Percentiles rank a stretch among this genome's conserved stretches.
Evolutionary conservation across 2,329 filamentous ascomycete genomes (phyloP).

Genomic region (Nothophaeocryptopus gaeumannii): DNA sequence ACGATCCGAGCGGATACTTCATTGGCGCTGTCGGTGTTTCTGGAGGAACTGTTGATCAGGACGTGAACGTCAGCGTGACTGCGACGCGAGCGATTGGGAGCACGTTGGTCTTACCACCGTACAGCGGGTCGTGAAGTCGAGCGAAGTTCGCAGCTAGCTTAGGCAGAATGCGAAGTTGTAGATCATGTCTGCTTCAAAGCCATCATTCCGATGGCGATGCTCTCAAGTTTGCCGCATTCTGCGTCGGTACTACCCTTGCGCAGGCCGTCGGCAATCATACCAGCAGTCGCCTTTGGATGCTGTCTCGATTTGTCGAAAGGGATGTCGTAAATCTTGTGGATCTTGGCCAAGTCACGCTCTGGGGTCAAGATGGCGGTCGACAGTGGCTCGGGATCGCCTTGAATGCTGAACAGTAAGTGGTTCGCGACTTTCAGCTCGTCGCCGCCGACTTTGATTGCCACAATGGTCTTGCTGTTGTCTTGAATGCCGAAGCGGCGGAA

Average conservation of each 20-base stretch:
- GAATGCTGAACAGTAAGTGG: slow-evolving; percentile 61
- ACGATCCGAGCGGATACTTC: slow-evolving; percentile 27
- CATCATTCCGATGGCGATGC: slow-evolving; percentile 63
- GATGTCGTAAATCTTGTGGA: slow-evolving; percentile 80
- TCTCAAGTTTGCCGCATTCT: too few species aligned
- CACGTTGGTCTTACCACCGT: not conserved
- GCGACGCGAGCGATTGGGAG: slow-evolving; percentile 7
- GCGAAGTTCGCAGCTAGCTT: not conserved
- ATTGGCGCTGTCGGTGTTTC: slow-evolving; percentile 31
- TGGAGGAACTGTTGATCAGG: slow-evolving; percentile 31
- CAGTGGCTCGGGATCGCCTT: slow-evolving; percentile 60
- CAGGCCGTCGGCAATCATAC: too few species aligned
- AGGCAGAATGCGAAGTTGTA: not conserved
- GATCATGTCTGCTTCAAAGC: slow-evolving; percentile 63
- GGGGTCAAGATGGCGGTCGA: slow-evolving; percentile 61
- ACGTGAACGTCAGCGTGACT: slow-evolving; percentile 14
- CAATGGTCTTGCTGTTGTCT: slow-evolving; percentile 66
- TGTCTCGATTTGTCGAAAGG: too few species aligned
- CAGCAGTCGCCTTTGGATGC: too few species aligned
- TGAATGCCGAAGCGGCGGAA: slow-evolving; percentile 85
- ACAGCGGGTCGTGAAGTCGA: not conserved
- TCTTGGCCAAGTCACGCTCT: slow-evolving; percentile 63
- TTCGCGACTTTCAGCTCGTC: slow-evolving; percentile 40
- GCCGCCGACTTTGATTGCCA: slow-evolving; percentile 75
- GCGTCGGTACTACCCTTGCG: too few species aligned